Percentiles rank a stretch among this genome's conserved stretches.
These are phyloP conservation scores for Kalmanozyma brasiliensis DNA, from an alignment of 1,284 basidiomycete genomes.

Conservation along the genomic window DNA sequence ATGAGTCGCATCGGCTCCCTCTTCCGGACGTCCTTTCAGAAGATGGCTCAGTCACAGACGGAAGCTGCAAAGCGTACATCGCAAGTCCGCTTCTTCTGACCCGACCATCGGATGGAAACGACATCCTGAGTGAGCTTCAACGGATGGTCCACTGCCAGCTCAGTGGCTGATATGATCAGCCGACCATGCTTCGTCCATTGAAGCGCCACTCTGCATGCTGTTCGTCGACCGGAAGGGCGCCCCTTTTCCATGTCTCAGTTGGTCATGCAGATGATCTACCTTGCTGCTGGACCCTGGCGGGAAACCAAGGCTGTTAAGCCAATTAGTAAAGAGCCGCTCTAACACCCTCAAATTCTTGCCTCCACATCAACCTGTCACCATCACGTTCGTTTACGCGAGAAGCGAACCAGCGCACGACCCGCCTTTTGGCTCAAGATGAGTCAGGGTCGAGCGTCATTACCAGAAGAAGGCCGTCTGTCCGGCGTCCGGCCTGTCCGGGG, in stretches of 20 bases:
- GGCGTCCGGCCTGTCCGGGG: neutral
- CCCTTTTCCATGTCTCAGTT: constrained; percentile 19
- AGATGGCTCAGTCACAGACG: too few species aligned
- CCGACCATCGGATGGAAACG: constrained; percentile 33
- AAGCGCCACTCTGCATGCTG: too few species aligned
- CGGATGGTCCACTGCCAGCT: neutral
- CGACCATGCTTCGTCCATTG: too few species aligned
- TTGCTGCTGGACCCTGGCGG: constrained; percentile 9
- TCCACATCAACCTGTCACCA: neutral
- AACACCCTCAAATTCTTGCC: constrained; percentile 7
- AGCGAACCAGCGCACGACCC: constrained; percentile 1
- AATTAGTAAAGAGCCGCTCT: too few species aligned
- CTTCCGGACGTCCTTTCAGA: too few species aligned
- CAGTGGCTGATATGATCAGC: neutral
- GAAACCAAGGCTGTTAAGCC: neutral
- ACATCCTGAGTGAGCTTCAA: neutral
- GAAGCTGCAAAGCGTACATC: constrained; percentile 21
- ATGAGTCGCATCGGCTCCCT: neutral
- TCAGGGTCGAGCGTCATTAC: constrained; percentile 29
- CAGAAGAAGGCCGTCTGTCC: too few species aligned
- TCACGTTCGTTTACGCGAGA: constrained; percentile 15
- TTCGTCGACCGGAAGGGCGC: too few species aligned
- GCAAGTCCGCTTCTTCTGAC: constrained; percentile 18
- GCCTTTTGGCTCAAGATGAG: constrained; percentile 23
- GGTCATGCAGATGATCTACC: constrained; percentile 7